These are phyloP conservation scores for Pleurotus sapidus DNA, from an alignment of 768 basidiomycete genomes.

Conservation along the genomic window DNA sequence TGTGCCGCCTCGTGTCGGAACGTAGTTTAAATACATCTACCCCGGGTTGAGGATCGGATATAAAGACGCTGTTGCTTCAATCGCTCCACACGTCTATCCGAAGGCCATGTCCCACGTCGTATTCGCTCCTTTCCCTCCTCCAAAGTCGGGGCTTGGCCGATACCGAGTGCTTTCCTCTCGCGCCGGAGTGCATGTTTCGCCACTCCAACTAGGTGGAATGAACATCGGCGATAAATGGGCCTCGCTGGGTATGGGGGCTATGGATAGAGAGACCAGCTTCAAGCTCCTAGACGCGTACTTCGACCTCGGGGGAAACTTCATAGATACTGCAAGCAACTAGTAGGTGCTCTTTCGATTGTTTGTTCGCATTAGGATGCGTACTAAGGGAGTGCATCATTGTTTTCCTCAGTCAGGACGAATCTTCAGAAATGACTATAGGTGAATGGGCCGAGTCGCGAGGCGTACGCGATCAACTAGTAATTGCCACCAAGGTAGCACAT, in stretches of 20 bases:
- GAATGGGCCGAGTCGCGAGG: conserved; percentile 48
- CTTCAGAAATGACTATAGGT: conserved; percentile 52
- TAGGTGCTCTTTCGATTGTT: conserved; percentile 12
- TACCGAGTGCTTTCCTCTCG: conserved; percentile 32
- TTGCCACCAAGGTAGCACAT: conserved; percentile 38
- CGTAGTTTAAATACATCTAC: too few relatives aligned
- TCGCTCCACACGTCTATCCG: background rate
- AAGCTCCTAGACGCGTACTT: conserved; percentile 42
- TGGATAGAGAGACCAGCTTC: conserved; percentile 41
- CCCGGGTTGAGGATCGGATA: too few relatives aligned
- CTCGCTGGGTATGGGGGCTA: conserved; percentile 27
- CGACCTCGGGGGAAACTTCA: conserved; percentile 46
- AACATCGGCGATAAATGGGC: conserved; percentile 40
- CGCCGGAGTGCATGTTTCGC: conserved; percentile 40
- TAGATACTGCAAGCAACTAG: conserved; percentile 48
- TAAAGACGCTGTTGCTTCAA: too few relatives aligned
- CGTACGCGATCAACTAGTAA: conserved; percentile 46
- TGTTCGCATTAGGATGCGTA: too few relatives aligned
- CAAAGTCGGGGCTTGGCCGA: conserved; percentile 25
- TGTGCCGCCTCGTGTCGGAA: too few relatives aligned
- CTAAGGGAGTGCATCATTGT: too few relatives aligned
- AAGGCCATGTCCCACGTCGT: conserved; percentile 1
- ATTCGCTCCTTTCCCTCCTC: conserved; percentile 20
- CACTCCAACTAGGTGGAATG: conserved; percentile 39
- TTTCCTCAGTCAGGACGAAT: conserved; percentile 44